Base-by-base conservation (phyloP, 2,329 filamentous ascomycete species). In the Dothideomycetes sp. region DNA sequence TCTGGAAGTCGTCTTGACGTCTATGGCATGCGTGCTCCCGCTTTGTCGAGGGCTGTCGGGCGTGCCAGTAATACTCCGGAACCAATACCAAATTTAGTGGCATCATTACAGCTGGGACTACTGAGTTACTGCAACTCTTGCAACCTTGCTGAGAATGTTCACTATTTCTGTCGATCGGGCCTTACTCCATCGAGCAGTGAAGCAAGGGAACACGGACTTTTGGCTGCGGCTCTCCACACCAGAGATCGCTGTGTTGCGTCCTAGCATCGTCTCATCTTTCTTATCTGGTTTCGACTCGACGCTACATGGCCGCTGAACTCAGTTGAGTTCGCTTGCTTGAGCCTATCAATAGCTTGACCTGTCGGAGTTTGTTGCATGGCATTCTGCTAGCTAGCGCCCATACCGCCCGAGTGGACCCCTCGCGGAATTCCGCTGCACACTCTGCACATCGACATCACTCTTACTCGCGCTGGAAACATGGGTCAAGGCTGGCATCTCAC, bases 391-490 rank as follows among this genome's bases (percentile, higher is more conserved):
- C 31, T 40, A 44, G 42, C 33, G 28, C 27, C 24, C 33, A 31
- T 33, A 35, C 41, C 42, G 34, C 36, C 30, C 19, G 23, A 39
- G 42, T 40, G 42, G 42, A 38, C 35, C 42, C 18, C 34, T 27
- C 33, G 37, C 37, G 37, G 31, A 53, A 51, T 51, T 53, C 55
- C 51, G 55, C 45, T 49, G 50, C 51, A 51, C 52, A 52, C 51
- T 54, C 45, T 49, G 50, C 51, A 51, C 52, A 52, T 57, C 56
- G 54, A 60, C 54, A 55, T 40, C 49, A 55, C 42, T 54, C 41
- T 47, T 53, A 51, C 56, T 61, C 58, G 62, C 55, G 58, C 60
- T 59, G 61, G 62, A 54, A 46, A 43, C 42, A 40, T 44, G 42
- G 42, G 20, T 44, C 42, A 55, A 55, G 55, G 51, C 57, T 51